Base-by-base conservation (phyloP, 139 green algal genomes). In the Picochlorum sp. region DNA sequence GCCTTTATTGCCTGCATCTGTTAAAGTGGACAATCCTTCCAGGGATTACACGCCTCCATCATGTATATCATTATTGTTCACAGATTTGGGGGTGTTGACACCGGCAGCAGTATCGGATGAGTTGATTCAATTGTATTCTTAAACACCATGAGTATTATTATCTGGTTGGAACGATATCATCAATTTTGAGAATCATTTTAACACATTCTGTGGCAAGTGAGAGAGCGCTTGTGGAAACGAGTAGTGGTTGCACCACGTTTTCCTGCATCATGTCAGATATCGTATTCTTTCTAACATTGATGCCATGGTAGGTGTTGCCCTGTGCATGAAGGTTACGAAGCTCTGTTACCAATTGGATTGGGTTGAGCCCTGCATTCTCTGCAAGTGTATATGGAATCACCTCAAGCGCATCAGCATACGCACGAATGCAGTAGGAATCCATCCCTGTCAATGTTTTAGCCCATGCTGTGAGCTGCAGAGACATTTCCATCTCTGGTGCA, bases 171-270 rank as follows among this genome's bases (percentile, higher is more conserved):
- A 96, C 85, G 23, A 97, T 90, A 71, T 97, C 91, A 62, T 97
- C 91, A 58, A 98, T 97, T 73, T 99, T 99, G 13, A 99, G 76
- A 69, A 99, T 96, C 85, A 99, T 96, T 11, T 92, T 76, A 26
- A 95, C 87, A 66, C 80, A 92, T 76, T 99, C 94, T 0, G 90
- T 92, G 3, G 94, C 94, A 34, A 99, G 83, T 9, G 75, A 86
- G 45, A 99, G 69, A 0, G 94, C 94, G 14, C 74, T 87, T 4
- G 72, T 88, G 51, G 85, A 95, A 2, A 98, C 92, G 50, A 97
- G 84, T 59, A 98, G 80, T 23, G 91, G 93, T 78, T 98, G 92
- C 54, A 98, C 82, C 59, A 98, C 92, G 41, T 90, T 90, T 74
- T 97, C 92, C 38, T 95, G 90, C 51, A 88, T 56, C 83, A 99